Base-by-base conservation (phyloP, 202 grass and related monocot species). In the Schoenoplectus tabernaemontani region DNA sequence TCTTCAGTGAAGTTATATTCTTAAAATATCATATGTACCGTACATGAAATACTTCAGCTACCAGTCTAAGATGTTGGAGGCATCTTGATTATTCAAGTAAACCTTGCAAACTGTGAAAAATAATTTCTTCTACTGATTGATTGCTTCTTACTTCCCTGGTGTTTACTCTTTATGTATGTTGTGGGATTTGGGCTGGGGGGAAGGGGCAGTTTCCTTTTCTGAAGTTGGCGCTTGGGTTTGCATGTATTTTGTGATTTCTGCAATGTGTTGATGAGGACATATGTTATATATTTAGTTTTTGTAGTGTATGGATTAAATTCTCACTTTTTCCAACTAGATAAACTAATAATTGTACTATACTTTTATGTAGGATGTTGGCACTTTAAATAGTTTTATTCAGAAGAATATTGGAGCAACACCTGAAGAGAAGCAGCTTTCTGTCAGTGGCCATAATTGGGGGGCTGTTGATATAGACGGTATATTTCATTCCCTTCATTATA, bases 341-440 rank as follows among this genome's bases (percentile, higher is more conserved):
- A 56, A 30, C 71, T n/a, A n/a, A n/a, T 71, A 71, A 48, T 71
- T 30, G 4, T 46, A 70, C 66, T 70, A 37, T 41, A 39, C 53
- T 33, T 68, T 85, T 86, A 23, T 86, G 62, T 78, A 97, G 91
- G 95, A 98, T 89, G 88, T 95, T 61, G 90, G 86, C 68, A 89
- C 42, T 26, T 77, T 98, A 76, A 91, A 81, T 81, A 94, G 67
- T 63, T 95, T 85, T 81, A 86, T 98, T 59, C 86, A 94, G 84
- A 98, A 89, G 86, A 92, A 46, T 81, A 89, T 78, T 11, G 89
- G 89, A 83, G 77, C 88, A 60, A 44, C 86, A 38, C 78, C 89
- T 48, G 86, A 98, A 59, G 91, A 98, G 80, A 98, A 92, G 81
- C 91, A 98, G 34, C 88, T 98, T 87, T 98, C 91, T 69, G 68